Conservation (phyloP, 805 yeast genomes). For the Hanseniaspora guilliermondii region DNA sequence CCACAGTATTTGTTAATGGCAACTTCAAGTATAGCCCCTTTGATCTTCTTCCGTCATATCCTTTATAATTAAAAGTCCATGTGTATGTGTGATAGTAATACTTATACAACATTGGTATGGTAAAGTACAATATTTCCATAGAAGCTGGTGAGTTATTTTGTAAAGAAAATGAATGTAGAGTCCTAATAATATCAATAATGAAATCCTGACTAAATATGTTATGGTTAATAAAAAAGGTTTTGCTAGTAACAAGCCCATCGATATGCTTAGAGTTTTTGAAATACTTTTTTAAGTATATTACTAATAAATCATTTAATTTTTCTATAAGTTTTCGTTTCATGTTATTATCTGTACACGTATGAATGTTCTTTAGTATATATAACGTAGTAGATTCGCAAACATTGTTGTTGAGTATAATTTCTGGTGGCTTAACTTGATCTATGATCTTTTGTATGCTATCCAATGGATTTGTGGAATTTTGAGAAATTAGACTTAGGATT, state of each 20-base stretch:
- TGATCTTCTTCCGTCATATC: background rate
- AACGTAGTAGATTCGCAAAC: background rate
- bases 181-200: background rate
- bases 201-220: background rate
- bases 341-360: too few relatives aligned
- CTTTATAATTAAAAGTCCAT: background rate
- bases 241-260: background rate
- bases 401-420: background rate
- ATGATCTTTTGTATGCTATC: background rate
- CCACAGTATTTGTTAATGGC: background rate
- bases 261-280: background rate
- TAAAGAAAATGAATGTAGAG: background rate
- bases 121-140: background rate
- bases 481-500: background rate
- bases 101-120: constrained; percentile 6
- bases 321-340: background rate
- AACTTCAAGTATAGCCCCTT: background rate
- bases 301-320: background rate
- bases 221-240: background rate
- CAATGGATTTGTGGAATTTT: background rate
- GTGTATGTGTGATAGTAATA: constrained; percentile 9
- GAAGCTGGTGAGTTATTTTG: background rate
- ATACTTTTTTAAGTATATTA: background rate
- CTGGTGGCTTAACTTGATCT: background rate
- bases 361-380: background rate